phyloP scores from a whole-genome alignment of 2,329 filamentous ascomycete genomes.

The Penicillium sp. region DNA sequence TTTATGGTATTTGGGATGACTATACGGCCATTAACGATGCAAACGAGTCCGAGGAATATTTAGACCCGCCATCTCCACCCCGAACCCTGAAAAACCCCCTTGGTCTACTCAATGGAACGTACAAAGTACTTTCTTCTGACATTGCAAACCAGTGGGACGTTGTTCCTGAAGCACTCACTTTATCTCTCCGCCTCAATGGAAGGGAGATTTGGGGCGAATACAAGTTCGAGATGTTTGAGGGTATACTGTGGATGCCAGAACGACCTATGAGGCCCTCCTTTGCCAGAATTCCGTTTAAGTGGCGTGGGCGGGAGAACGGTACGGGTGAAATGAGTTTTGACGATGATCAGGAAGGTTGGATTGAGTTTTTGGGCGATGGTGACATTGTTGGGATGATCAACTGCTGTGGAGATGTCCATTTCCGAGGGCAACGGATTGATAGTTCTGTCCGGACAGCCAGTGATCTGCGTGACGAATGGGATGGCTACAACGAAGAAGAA shows the following conservation, averaged over 20 bases:
- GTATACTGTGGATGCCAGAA: neutral
- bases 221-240: neutral
- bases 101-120: neutral
- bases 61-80: neutral
- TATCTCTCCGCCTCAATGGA: neutral
- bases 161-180: too few species aligned
- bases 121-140: neutral
- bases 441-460: neutral
- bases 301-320: neutral
- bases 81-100: neutral
- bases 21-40: neutral
- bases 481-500: neutral
- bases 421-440: neutral
- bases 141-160: neutral
- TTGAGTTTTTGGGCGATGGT: constrained; percentile 1
- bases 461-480: neutral
- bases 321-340: neutral
- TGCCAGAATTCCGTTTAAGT: neutral
- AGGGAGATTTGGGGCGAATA: neutral
- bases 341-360: neutral
- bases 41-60: neutral
- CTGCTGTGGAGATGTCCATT: neutral
- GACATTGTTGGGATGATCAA: neutral
- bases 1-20: neutral
- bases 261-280: neutral